Conservation (phyloP, 1,139 yeast genomes). For the Saccharomyces hybrid region DNA sequence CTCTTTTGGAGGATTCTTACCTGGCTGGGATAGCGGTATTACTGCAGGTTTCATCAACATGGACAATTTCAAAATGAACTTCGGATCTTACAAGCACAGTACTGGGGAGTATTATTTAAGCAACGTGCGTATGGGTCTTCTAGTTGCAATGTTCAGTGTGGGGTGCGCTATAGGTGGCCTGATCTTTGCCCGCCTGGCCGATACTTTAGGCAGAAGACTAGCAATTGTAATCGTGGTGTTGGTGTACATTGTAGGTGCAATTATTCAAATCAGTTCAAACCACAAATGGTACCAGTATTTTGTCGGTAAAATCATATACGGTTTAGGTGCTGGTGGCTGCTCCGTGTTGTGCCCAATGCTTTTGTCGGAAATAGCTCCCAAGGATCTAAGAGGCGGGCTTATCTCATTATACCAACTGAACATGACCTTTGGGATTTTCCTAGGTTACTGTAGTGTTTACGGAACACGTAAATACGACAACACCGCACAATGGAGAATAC, state of each 20-base stretch:
- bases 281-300: conserved; percentile 42
- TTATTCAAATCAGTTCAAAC: conserved; percentile 51
- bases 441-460: conserved; percentile 52
- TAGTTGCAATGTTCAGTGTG: conserved; percentile 55
- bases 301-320: conserved; percentile 54
- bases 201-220: conserved; percentile 51
- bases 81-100: conserved; percentile 35
- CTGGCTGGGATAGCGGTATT: conserved; percentile 68
- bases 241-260: conserved; percentile 51
- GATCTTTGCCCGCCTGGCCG: conserved; percentile 45
- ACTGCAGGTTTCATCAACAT: conserved; percentile 67
- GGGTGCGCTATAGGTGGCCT: conserved; percentile 61
- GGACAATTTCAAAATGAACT: conserved; percentile 48
- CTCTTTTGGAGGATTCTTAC: not conserved
- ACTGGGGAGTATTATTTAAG: conserved; percentile 36
- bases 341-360: conserved; percentile 53
- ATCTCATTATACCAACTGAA: conserved; percentile 55
- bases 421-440: conserved; percentile 50
- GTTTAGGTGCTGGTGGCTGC: conserved; percentile 54
- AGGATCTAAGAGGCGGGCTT: conserved; percentile 55
- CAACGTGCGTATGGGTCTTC: conserved; percentile 48
- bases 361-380: conserved; percentile 56
- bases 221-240: conserved; percentile 47
- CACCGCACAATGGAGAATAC: conserved; percentile 53
- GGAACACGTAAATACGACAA: conserved; percentile 41